Base-by-base conservation (phyloP, 2,329 filamentous ascomycete genomes). In the Alternaria angustiovoidea region DNA sequence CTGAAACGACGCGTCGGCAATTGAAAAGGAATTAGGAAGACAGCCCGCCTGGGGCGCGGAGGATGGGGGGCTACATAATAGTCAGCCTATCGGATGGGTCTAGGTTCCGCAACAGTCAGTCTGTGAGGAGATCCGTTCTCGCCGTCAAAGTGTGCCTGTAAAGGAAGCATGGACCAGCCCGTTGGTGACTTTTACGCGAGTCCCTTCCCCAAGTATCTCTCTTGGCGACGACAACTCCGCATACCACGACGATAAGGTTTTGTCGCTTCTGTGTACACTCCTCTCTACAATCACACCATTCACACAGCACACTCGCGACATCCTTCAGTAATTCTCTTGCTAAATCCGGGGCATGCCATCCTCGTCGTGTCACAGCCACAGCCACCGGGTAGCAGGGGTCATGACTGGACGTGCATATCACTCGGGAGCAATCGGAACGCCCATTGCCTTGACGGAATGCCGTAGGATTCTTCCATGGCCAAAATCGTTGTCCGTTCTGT, bases 1-100 rank as follows among this genome's bases (percentile, higher is more conserved):
- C 51, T 66, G 67, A 68, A 69, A 67, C 66, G 64, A 60, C 46
- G 66, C 70, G 57, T 55, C 75, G 70, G 74, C 69, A 71, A 72
- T 63, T 67, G 59, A 56, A 74, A 70, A 72, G 72, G 70, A 70
- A 71, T 71, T 61, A 68, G 65, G 59, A 66, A 65, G 55, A 58
- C 57, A 67, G 62, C 43, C 67, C 64, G 64, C 63, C 59, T 67
- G 61, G 63, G 62, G 66, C 59, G 42, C 34, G 61, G 46, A 61
- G 58, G 60, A 66, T 61, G 54, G 56, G 56, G 58, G 58, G 38
- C 54, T 61, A 61, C 58, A 61, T 61, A 55, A 61, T 47, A 51
- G 48, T 48, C 38, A 52, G 64, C 73, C 71, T 72, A 76, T 75
- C 72, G 74, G 74, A 71, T 51, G 62, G 51, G 54, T 51, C 55